Evolutionary conservation across 2,329 filamentous ascomycete genomes (phyloP).

Genomic region (Neophaeococcomyces aloes): DNA sequence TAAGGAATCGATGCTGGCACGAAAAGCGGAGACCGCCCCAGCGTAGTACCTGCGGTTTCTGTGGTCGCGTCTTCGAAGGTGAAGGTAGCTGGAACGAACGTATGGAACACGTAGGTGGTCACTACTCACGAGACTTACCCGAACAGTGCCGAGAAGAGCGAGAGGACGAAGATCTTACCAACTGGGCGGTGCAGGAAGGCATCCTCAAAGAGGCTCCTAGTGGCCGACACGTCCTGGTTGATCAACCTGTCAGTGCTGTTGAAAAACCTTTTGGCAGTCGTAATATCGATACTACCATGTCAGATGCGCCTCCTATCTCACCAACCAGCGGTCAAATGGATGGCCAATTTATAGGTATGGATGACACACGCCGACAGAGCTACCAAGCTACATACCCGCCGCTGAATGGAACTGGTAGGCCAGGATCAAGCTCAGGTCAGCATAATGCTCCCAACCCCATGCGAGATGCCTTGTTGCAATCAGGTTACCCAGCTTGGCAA

Average conservation of each 20-base stretch:
- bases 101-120: constrained; percentile 79
- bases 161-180: constrained; percentile 33
- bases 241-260: constrained; percentile 17
- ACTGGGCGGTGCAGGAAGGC: constrained; percentile 33
- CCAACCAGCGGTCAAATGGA: constrained; percentile 7
- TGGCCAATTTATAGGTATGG: constrained; percentile 7
- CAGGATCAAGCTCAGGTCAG: constrained; percentile 16
- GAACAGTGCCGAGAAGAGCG: constrained; percentile 34
- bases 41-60: constrained; percentile 53
- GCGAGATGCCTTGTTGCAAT: background rate
- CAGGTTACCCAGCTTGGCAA: constrained; percentile 4
- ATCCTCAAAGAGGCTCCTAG: constrained; percentile 21
- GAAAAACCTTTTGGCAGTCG: constrained; percentile 15
- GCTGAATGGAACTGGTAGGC: constrained; percentile 13
- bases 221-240: constrained; percentile 19
- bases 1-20: constrained; percentile 51
- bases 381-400: constrained; percentile 15
- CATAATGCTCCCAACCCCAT: constrained; percentile 19
- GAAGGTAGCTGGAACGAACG: constrained; percentile 62
- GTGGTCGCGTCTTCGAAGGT: constrained; percentile 53
- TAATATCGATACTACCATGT: constrained; percentile 19
- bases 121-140: constrained; percentile 49
- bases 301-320: constrained; percentile 14
- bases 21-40: constrained; percentile 52
- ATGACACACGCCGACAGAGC: constrained; percentile 5